Evolutionary conservation across 495 filamentous ascomycete genomes (phyloP).

Genomic region (Parmelia sp.): DNA sequence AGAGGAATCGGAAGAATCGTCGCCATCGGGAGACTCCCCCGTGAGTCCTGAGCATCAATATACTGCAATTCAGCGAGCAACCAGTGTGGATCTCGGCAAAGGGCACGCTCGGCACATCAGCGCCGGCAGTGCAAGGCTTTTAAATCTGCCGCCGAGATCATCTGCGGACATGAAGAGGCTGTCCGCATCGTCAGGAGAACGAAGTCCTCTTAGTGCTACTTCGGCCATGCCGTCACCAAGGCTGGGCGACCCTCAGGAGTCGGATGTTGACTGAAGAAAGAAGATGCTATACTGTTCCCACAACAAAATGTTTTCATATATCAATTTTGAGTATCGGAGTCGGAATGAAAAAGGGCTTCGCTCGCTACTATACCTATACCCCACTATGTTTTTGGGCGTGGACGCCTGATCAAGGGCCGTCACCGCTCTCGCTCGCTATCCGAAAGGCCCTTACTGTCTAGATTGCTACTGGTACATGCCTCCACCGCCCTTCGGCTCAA

Average conservation of each 20-base stretch:
- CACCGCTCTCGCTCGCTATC: slow-evolving; percentile 3
- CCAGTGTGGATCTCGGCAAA: slow-evolving; percentile 57
- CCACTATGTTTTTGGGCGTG: slow-evolving; percentile 13
- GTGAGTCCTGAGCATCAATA: slow-evolving; percentile 30
- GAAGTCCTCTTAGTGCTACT: slow-evolving; percentile 19
- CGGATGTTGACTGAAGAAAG: slow-evolving; percentile 24
- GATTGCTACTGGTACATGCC: neutral
- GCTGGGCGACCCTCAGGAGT: slow-evolving; percentile 5
- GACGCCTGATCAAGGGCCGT: neutral
- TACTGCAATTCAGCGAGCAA: slow-evolving; percentile 50
- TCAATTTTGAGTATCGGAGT: slow-evolving; percentile 14
- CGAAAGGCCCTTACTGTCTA: neutral
- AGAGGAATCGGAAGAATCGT: slow-evolving; percentile 38
- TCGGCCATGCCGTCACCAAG: slow-evolving; percentile 18
- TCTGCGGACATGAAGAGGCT: slow-evolving; percentile 34
- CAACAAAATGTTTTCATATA: slow-evolving; percentile 14
- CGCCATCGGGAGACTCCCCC: slow-evolving; percentile 24
- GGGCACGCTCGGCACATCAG: slow-evolving; percentile 63
- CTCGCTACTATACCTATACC: slow-evolving; percentile 23
- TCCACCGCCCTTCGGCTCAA: neutral
- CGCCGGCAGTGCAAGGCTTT: slow-evolving; percentile 63
- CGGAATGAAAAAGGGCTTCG: slow-evolving; percentile 13
- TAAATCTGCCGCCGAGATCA: slow-evolving; percentile 52
- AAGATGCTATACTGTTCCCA: slow-evolving; percentile 11
- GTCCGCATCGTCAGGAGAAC: slow-evolving; percentile 23